Evolutionary conservation across 352 stramenopile species (phyloP), one percentile per base, ranked within the genome.

Genomic region (Peronosclerospora sorghi): DNA sequence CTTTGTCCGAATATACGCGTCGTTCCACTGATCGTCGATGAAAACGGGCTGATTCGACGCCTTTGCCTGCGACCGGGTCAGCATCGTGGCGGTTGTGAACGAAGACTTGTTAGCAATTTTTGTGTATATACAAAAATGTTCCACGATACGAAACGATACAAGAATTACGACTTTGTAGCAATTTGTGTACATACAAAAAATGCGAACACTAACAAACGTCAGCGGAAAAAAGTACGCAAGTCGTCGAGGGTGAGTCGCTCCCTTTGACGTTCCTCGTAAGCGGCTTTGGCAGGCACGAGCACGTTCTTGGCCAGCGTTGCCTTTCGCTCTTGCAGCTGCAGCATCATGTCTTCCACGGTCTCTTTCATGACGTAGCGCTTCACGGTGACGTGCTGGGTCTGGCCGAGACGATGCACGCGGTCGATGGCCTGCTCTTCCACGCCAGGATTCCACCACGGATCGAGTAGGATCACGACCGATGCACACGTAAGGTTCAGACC

Each of bases 371-470:
- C 68, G 56, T 96, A 95, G 32, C 87, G 76, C 56, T 93, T 90
- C 18, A 97, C 86, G 6, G 78, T 45, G 30, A 97, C 87, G 30
- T 76, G 65, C 26, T 79, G 70, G 0, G 61, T 71, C 62, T 96
- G 85, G 0, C 86, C 87, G 5, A 96, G 59, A 1, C 87, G 82
- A 39, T 96, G 86, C 24, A 95, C 83, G 30, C 87, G 76, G 65
- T 97, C 89, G 35, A 98, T 89, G 0, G 94, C 94, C 58, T 98
- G 94, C 21, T 93, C 73, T 46, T 98, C 90, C 10, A 96, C 72
- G 32, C 79, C 80, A 12, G 81, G 71, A 58, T 98, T 97, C 91
- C 88, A 97, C 87, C 88, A 97, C 44, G 87, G 83, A 44, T 95
- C 87, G 17, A 95, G 59, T 26, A 96, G 59, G 29, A 96, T 86